A percentile compares a stretch with the other conserved stretches of the same genome.
Conservation (phyloP, 306 rosid genomes). For the Dalbergia cultrata region DNA sequence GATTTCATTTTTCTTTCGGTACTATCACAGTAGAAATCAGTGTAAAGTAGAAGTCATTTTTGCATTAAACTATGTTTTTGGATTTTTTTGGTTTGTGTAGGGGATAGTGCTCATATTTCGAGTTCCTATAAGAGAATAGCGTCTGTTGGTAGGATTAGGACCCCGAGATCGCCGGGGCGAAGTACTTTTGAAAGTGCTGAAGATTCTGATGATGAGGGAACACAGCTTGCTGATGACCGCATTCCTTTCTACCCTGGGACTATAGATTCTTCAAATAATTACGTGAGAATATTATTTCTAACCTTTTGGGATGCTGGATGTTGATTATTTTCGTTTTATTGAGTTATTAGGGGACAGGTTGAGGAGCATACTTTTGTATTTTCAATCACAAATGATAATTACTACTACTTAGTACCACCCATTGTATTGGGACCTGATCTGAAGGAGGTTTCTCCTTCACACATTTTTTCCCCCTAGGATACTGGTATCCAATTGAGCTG, state of each 20-base stretch:
- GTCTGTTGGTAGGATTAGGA: slow-evolving; percentile 63
- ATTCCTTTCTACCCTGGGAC: slow-evolving; percentile 53
- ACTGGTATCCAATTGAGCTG: neutral
- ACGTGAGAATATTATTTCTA: slow-evolving; percentile 47
- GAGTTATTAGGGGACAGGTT: slow-evolving; percentile 6
- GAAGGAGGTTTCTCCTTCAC: neutral
- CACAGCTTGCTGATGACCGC: slow-evolving; percentile 58
- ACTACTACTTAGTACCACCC: slow-evolving; percentile 2
- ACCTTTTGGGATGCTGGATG: slow-evolving; percentile 3
- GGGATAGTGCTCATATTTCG: slow-evolving; percentile 51
- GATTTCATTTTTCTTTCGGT: neutral
- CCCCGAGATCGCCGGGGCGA: slow-evolving; percentile 66
- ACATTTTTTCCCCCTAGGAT: neutral
- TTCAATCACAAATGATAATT: slow-evolving; percentile 17
- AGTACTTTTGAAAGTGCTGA: slow-evolving; percentile 57
- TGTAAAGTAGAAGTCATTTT: too few species aligned
- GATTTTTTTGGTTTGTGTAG: slow-evolving; percentile 43
- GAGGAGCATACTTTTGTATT: slow-evolving; percentile 1
- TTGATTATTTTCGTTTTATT: slow-evolving; percentile 1
- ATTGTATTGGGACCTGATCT: neutral
- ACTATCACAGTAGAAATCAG: too few species aligned
- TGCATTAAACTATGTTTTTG: slow-evolving; percentile 6
- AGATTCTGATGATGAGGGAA: slow-evolving; percentile 77
- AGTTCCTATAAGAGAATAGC: slow-evolving; percentile 56
- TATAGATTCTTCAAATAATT: slow-evolving; percentile 42